phyloP scores from a whole-genome alignment of 2,329 filamentous ascomycete genomes.

The Dactylonectria estremocensis region DNA sequence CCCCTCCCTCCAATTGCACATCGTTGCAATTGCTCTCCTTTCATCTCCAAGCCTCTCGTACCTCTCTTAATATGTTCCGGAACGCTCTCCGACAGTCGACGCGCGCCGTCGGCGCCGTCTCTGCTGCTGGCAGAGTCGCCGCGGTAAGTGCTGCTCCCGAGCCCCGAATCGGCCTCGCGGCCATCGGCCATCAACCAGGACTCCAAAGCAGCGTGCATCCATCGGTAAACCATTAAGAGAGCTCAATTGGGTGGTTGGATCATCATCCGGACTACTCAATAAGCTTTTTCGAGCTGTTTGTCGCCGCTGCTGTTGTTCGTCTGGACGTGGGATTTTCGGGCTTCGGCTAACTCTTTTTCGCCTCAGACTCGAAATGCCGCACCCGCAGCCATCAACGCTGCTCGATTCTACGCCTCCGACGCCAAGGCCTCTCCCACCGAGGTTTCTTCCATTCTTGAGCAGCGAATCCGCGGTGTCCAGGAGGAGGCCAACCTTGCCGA shows the following conservation, averaged over 20 bases:
- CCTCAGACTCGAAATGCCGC: conserved; percentile 87
- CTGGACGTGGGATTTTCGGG: conserved; percentile 58
- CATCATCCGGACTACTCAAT: conserved; percentile 32
- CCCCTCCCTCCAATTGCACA: conserved; percentile 75
- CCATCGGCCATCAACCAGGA: conserved; percentile 58
- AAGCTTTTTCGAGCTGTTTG: conserved; percentile 56
- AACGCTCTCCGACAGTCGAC: conserved; percentile 97
- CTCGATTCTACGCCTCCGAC: conserved; percentile 91
- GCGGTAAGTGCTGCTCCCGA: conserved; percentile 81
- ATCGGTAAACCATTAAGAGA: conserved; percentile 50
- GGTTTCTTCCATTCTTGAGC: conserved; percentile 99
- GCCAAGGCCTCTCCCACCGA: conserved; percentile 97
- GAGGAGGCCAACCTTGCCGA: conserved; percentile 97
- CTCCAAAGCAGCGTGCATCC: conserved; percentile 54
- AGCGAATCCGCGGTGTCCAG: conserved; percentile 98
- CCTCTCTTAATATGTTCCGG: conserved; percentile 87
- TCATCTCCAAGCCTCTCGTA: conserved; percentile 66
- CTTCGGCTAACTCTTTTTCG: conserved; percentile 71
- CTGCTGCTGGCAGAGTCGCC: conserved; percentile 91
- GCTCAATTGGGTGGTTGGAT: conserved; percentile 56
- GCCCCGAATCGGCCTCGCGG: conserved; percentile 59
- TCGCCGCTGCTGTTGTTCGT: conserved; percentile 46
- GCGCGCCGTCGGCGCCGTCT: conserved; percentile 94
- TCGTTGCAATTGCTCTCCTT: conserved; percentile 74
- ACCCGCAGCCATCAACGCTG: conserved; percentile 82